Evolutionary conservation across 148 eudicot genomes (phyloP).

Genomic region (Linanthus parryae): DNA sequence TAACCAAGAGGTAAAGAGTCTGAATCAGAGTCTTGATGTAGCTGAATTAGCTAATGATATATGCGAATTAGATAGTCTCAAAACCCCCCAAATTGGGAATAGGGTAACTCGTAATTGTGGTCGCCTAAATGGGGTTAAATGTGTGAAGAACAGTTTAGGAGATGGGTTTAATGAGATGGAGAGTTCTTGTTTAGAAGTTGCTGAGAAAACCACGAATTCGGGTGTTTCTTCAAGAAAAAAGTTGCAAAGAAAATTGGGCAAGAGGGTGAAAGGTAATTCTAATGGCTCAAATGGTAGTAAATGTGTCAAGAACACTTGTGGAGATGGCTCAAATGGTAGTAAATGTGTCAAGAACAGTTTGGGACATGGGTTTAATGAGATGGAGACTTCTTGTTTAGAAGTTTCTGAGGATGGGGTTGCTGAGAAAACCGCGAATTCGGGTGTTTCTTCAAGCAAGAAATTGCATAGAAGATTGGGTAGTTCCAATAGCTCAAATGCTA

Average conservation of each 20-base stretch:
- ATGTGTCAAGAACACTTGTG: not conserved
- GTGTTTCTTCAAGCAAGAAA: not conserved
- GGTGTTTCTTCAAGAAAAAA: not conserved
- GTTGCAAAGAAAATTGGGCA: not conserved
- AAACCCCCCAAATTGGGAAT: conserved; percentile 13
- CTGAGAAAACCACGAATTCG: not conserved
- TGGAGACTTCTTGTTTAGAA: not conserved
- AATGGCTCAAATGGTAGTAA: conserved; percentile 1
- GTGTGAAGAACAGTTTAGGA: not conserved
- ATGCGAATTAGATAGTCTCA: too few relatives aligned
- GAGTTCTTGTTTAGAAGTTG: not conserved
- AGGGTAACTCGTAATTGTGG: conserved; percentile 23
- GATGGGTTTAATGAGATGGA: not conserved
- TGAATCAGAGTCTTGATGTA: conserved; percentile 7
- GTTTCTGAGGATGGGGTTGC: not conserved
- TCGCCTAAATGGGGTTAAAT: not conserved
- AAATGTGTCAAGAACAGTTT: not conserved
- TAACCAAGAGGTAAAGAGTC: conserved; percentile 1
- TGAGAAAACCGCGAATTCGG: not conserved
- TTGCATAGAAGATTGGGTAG: conserved; percentile 13
- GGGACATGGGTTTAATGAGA: not conserved
- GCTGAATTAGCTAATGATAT: conserved; percentile 2
- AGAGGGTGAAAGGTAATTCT: conserved; percentile 17
- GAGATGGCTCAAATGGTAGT: not conserved
- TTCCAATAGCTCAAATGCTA: conserved; percentile 3